Evolutionary conservation across 1,139 yeast genomes (phyloP).

Genomic region (Yamadazyma triangularis): DNA sequence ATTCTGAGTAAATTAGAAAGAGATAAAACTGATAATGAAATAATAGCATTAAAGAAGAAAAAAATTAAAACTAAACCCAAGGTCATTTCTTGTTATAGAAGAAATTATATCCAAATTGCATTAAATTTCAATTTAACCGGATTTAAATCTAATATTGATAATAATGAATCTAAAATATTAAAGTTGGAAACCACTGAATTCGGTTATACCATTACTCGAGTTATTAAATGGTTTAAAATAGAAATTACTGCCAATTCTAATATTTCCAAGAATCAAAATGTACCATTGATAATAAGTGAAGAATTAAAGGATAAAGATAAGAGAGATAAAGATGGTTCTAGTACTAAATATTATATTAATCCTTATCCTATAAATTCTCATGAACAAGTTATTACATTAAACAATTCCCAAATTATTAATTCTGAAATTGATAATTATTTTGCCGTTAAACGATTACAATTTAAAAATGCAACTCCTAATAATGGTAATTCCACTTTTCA

Average conservation of each 20-base stretch:
- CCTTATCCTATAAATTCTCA: slow-evolving; percentile 18
- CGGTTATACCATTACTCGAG: slow-evolving; percentile 33
- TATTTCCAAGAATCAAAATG: slow-evolving; percentile 22
- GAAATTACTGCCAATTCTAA: slow-evolving; percentile 37
- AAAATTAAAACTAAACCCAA: slow-evolving; percentile 23
- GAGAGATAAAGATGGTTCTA: slow-evolving; percentile 11
- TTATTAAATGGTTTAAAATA: slow-evolving; percentile 36
- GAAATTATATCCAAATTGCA: slow-evolving; percentile 40
- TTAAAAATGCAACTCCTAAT: slow-evolving; percentile 61
- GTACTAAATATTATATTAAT: slow-evolving; percentile 16
- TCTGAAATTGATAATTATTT: slow-evolving; percentile 30
- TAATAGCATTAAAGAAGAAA: slow-evolving; percentile 4
- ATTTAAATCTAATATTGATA: slow-evolving; percentile 13
- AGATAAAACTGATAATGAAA: slow-evolving; percentile 4
- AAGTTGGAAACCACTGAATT: slow-evolving; percentile 32
- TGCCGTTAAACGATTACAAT: slow-evolving; percentile 45
- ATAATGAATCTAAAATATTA: slow-evolving; percentile 22
- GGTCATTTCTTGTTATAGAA: slow-evolving; percentile 43
- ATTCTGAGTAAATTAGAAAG: slow-evolving; percentile 19
- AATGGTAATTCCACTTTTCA: slow-evolving; percentile 56
- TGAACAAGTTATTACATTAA: slow-evolving; percentile 29
- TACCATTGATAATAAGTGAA: slow-evolving; percentile 29
- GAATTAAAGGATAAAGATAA: slow-evolving; percentile 22
- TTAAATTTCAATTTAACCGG: slow-evolving; percentile 34
- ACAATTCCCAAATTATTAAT: slow-evolving; percentile 19